phyloP scores from a whole-genome alignment of 2,329 filamentous ascomycete genomes.

The Ophiostoma pallidulum region DNA sequence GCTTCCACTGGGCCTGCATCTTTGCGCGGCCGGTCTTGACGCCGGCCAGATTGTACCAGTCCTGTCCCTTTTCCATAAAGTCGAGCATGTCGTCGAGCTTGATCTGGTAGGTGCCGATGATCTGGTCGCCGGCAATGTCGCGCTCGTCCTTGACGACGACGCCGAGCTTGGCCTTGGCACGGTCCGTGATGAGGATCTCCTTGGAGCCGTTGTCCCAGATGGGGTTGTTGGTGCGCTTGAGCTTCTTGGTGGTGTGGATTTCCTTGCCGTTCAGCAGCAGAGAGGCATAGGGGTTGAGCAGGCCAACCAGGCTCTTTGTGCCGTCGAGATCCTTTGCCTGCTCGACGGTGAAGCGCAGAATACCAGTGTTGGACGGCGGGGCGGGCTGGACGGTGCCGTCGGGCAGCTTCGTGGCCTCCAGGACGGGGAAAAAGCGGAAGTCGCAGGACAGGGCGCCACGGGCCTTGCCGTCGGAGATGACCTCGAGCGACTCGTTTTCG shows the following conservation, averaged over 20 bases:
- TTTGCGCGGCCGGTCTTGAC: constrained; percentile 78
- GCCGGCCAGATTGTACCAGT: constrained; percentile 87
- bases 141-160: constrained; percentile 93
- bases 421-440: constrained; percentile 88
- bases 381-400: constrained; percentile 72
- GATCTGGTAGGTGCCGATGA: constrained; percentile 88
- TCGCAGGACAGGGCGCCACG: constrained; percentile 74
- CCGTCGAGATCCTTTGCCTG: constrained; percentile 94
- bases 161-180: constrained; percentile 80
- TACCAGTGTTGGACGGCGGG: constrained; percentile 87
- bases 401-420: constrained; percentile 60
- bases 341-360: constrained; percentile 85
- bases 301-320: constrained; percentile 82
- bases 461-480: constrained; percentile 73
- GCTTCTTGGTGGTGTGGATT: constrained; percentile 77
- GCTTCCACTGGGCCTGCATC: constrained; percentile 90
- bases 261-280: constrained; percentile 88
- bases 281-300: constrained; percentile 82
- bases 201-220: constrained; percentile 91
- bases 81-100: constrained; percentile 90
- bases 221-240: constrained; percentile 95
- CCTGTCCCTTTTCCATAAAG: constrained; percentile 81
- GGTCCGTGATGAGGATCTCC: constrained; percentile 90
- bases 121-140: constrained; percentile 71
- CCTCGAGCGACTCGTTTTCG: constrained; percentile 77